Conservation (phyloP, 2,329 filamentous ascomycete species). For the Fusarium napiforme region DNA sequence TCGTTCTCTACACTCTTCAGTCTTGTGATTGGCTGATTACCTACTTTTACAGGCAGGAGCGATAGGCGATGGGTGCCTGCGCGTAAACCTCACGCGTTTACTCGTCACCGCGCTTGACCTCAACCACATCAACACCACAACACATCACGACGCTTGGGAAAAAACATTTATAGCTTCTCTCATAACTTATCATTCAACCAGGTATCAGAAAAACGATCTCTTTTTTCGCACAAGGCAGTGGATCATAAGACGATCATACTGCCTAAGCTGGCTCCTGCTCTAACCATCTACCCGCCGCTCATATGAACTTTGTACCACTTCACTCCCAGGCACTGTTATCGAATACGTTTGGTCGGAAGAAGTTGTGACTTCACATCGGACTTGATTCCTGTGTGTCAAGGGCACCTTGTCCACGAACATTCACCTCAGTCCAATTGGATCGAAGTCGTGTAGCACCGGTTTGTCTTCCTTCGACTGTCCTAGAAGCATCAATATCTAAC, state of each 20-base stretch:
- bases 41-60: constrained; percentile 10
- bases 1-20: background rate
- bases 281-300: constrained; percentile 14
- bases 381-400: constrained; percentile 5
- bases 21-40: constrained; percentile 25
- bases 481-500: background rate
- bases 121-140: background rate
- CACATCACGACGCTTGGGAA: background rate
- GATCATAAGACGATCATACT: constrained; percentile 19
- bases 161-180: background rate
- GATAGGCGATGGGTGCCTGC: constrained; percentile 16
- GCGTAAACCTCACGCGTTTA: constrained; percentile 35
- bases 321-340: background rate
- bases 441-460: background rate
- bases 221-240: constrained; percentile 22
- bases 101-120: background rate
- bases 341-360: constrained; percentile 15
- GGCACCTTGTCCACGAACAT: background rate
- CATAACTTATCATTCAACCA: background rate
- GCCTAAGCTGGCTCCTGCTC: constrained; percentile 1
- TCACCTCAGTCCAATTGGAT: background rate
- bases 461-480: background rate
- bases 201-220: constrained; percentile 21
- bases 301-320: constrained; percentile 34
- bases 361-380: background rate